Percentiles rank a stretch among this genome's conserved stretches.
These are phyloP conservation scores for Pythium dissotocum DNA, from an alignment of 352 stramenopile species.

Conservation along the genomic window DNA sequence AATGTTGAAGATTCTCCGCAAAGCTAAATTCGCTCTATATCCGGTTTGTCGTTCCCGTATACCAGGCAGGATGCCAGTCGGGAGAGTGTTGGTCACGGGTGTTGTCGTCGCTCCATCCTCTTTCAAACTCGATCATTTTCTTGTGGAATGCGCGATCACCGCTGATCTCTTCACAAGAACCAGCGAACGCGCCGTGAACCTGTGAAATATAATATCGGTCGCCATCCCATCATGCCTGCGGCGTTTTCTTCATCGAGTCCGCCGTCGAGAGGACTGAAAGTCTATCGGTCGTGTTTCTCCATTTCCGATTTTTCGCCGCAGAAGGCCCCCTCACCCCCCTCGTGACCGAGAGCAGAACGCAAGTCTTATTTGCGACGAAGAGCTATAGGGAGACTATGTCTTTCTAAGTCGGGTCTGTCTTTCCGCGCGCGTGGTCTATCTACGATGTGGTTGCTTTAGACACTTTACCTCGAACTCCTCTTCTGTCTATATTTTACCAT, in stretches of 20 bases:
- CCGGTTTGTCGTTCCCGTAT: not conserved
- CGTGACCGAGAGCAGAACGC: constrained; percentile 51
- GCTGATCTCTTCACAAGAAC: constrained; percentile 27
- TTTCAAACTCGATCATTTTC: constrained; percentile 33
- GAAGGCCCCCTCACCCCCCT: constrained; percentile 54
- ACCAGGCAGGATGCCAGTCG: not conserved
- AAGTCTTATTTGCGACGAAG: constrained; percentile 68
- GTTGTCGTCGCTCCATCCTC: constrained; percentile 1
- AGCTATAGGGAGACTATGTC: constrained; percentile 83
- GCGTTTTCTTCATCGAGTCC: not conserved
- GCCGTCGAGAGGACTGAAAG: not conserved
- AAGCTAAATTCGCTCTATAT: not conserved
- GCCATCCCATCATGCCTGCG: constrained; percentile 5
- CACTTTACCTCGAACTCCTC: constrained; percentile 36
- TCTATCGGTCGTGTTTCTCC: constrained; percentile 8
- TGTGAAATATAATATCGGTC: constrained; percentile 21
- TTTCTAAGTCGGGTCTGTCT: constrained; percentile 87
- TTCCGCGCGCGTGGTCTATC: constrained; percentile 55
- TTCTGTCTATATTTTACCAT: constrained; percentile 58
- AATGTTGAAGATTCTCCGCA: constrained; percentile 1
- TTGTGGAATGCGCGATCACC: constrained; percentile 37
- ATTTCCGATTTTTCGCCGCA: constrained; percentile 73
- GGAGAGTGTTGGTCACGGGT: constrained; percentile 23
- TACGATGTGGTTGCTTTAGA: constrained; percentile 58
- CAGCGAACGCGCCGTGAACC: constrained; percentile 22